Percentiles rank a stretch among this genome's conserved stretches.
Conservation (phyloP, 441 rosid species). For the Croton laevigatus region DNA sequence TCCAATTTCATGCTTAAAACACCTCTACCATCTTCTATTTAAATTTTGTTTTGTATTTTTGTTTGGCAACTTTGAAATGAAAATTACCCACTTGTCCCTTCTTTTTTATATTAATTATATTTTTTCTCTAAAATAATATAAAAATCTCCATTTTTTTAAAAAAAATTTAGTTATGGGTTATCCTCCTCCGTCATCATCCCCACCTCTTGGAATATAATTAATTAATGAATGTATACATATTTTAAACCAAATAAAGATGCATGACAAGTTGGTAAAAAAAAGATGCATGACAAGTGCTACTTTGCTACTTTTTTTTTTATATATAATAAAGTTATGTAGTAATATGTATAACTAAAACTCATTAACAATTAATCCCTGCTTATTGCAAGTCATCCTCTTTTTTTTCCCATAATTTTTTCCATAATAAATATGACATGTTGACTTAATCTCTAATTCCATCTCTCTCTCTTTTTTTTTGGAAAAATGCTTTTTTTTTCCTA, state of each 20-base stretch:
- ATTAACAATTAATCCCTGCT: too few species aligned
- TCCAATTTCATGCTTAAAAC: slow-evolving; percentile 3
- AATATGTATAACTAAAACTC: too few species aligned
- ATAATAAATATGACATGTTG: too few species aligned
- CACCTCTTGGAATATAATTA: background rate
- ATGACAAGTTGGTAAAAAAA: too few species aligned
- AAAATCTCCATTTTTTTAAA: background rate
- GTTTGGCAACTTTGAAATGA: slow-evolving; percentile 28
- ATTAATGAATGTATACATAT: background rate
- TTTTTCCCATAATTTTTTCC: too few species aligned
- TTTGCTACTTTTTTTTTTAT: too few species aligned
- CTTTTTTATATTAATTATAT: background rate
- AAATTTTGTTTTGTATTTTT: slow-evolving; percentile 16
- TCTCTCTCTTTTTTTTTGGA: too few species aligned
- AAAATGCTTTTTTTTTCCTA: too few species aligned
- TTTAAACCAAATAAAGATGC: background rate
- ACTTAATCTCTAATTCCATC: too few species aligned
- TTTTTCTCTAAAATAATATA: too few species aligned
- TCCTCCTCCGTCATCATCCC: background rate
- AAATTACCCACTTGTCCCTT: slow-evolving; percentile 5
- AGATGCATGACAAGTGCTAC: background rate
- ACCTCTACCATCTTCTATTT: background rate
- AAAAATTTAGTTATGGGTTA: background rate
- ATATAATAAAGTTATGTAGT: too few species aligned
- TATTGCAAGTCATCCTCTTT: too few species aligned